Conservation (phyloP, 1,284 basidiomycete genomes). For the Naganishia albida region DNA sequence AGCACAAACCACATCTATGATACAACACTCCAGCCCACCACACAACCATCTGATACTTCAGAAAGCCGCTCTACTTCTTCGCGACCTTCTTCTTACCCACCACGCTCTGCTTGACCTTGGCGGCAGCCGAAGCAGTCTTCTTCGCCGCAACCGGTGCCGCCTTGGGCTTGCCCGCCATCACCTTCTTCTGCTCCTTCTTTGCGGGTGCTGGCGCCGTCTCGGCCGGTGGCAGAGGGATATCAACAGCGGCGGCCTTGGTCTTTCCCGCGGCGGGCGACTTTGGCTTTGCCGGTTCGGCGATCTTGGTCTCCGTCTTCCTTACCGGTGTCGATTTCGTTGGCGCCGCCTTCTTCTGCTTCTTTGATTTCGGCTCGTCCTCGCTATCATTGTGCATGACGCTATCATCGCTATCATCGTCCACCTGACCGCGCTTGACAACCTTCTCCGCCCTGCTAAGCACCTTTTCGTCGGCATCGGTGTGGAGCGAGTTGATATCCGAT, state of each 20-base stretch:
- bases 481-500: conserved; percentile 65
- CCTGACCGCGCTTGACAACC: conserved; percentile 34
- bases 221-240: conserved; percentile 22
- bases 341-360: conserved; percentile 35
- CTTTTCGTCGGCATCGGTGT: conserved; percentile 45
- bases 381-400: conserved; percentile 33
- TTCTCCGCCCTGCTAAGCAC: conserved; percentile 37
- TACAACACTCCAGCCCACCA: conserved; percentile 13
- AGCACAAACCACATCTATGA: conserved; percentile 12
- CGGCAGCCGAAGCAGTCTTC: conserved; percentile 32
- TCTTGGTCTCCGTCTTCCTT: conserved; percentile 25
- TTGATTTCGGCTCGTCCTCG: conserved; percentile 48
- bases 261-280: conserved; percentile 32
- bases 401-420: conserved; percentile 37
- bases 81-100: conserved; percentile 36
- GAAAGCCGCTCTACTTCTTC: conserved; percentile 11
- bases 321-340: conserved; percentile 20
- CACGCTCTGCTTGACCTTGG: conserved; percentile 35
- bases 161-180: conserved; percentile 31
- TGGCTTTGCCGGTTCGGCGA: conserved; percentile 37
- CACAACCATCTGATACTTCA: not conserved
- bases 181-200: conserved; percentile 32
- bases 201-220: conserved; percentile 21
- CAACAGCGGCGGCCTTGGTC: conserved; percentile 24
- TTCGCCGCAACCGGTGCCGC: conserved; percentile 26